These are phyloP conservation scores for Peronosclerospora sorghi DNA, from an alignment of 352 stramenopile species.

Conservation along the genomic window DNA sequence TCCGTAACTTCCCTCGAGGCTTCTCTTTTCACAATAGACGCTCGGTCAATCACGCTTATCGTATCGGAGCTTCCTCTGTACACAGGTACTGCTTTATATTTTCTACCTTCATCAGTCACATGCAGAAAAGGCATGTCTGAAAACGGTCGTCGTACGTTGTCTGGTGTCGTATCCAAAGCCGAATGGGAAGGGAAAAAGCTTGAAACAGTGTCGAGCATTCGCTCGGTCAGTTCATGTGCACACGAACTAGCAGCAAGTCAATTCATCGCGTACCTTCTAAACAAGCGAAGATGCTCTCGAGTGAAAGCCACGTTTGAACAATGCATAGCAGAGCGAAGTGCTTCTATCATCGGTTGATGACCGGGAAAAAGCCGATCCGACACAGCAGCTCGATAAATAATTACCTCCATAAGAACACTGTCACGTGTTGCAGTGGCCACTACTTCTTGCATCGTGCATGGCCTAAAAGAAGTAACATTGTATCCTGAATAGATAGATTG, in stretches of 20 bases:
- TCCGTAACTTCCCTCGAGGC: conserved; percentile 13
- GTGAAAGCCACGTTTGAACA: conserved; percentile 9
- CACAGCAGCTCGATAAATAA: conserved; percentile 36
- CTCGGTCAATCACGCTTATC: conserved; percentile 27
- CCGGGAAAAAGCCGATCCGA: conserved; percentile 31
- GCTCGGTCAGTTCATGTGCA: background rate
- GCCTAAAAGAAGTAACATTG: too few species aligned
- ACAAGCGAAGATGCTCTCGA: conserved; percentile 26
- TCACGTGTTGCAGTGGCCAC: conserved; percentile 14
- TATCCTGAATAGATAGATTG: conserved; percentile 49
- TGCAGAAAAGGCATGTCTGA: conserved; percentile 18
- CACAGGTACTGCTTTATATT: conserved; percentile 4
- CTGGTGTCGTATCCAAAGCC: background rate
- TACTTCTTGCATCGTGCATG: conserved; percentile 20
- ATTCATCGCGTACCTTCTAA: conserved; percentile 41
- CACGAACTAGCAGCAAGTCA: background rate
- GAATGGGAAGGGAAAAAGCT: background rate
- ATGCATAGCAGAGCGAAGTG: conserved; percentile 17
- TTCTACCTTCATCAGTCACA: conserved; percentile 1
- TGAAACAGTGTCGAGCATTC: conserved; percentile 2
- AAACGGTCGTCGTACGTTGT: conserved; percentile 4
- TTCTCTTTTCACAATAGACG: conserved; percentile 29
- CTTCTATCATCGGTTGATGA: conserved; percentile 10
- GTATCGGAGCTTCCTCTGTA: conserved; percentile 17
- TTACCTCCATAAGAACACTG: conserved; percentile 20